Base-by-base conservation (phyloP, 345 rosid species). In the Cardamine occulta region DNA sequence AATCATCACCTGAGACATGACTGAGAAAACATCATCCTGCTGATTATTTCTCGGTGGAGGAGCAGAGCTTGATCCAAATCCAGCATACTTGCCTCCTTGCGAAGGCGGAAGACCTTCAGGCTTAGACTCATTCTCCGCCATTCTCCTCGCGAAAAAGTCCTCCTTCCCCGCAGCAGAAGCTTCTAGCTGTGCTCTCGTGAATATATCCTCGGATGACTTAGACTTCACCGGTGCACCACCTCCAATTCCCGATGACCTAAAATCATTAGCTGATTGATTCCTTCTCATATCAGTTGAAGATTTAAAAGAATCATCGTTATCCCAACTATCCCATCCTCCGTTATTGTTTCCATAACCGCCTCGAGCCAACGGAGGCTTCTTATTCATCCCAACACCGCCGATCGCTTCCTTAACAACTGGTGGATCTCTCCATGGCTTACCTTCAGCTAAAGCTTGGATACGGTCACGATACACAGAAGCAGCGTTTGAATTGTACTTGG, bases 241-340 rank as follows among this genome's bases (percentile, higher is more conserved):
- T 53, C 11, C 65, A 52, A 11, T 15, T 40, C 72, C 79, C 8
- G 80, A 80, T 13, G 77, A 80, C 72, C 91, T 85, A 76, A 92
- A 85, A 86, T 92, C 96, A 49, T 81, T 75, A 12, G 79, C 86
- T 4, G 96, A 88, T 58, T 93, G 99, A 57, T 90, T 90, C 85
- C 98, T 80, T 83, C 98, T 87, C 67, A 95, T 79, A 73, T 95
- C 96, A 35, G 21, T 80, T 0, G 82, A 55, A 63, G 90, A 89
- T 79, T 81, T 84, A 37, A 70, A 74, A 0, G 84, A 77, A 76
- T 91, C 96, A 3, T 95, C 96, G 51, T 85, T 86, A 44, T 90
- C 97, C 99, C 97, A 94, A 73, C 81, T 90, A 76, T 91, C 97
- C 98, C 97, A 95, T 26, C 87, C 92, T 40, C 86, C 84, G n/a